A percentile compares a stretch with the other conserved stretches of the same genome.
These are phyloP conservation scores for Plasmodium sp. DNA, from an alignment of 169 alveolate species.

Conservation along the genomic window DNA sequence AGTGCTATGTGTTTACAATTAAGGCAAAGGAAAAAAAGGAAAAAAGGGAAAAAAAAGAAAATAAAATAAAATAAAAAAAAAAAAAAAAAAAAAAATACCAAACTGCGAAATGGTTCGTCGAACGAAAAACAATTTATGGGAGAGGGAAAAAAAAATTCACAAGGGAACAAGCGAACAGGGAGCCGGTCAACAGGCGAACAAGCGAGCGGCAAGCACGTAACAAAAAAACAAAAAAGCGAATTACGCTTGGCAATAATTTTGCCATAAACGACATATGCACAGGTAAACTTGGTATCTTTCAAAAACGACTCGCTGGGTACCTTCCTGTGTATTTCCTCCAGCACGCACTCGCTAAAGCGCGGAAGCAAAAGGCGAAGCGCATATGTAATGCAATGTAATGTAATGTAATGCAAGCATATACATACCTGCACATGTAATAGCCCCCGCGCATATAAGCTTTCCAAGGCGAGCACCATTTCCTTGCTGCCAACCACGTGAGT, in stretches of 20 bases:
- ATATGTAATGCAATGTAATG: neutral
- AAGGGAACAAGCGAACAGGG: neutral
- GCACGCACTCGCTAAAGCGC: neutral
- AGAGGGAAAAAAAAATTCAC: neutral
- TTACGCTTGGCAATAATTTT: neutral
- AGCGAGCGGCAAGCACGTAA: neutral
- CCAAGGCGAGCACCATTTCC: neutral
- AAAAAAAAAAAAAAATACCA: neutral
- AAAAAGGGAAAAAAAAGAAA: neutral
- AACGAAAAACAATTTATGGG: neutral
- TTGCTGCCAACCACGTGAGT: neutral
- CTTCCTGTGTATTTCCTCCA: neutral
- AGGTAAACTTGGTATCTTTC: neutral
- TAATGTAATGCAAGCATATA: neutral
- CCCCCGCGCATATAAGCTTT: neutral
- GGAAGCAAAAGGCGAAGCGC: neutral
- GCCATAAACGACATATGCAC: neutral
- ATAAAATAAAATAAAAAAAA: neutral
- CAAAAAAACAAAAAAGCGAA: neutral
- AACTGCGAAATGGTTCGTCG: neutral
- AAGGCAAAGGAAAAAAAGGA: neutral
- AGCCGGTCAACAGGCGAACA: neutral
- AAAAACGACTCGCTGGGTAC: neutral
- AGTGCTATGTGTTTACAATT: neutral
- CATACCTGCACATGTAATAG: neutral